Percentiles rank a stretch among this genome's conserved stretches.
These are phyloP conservation scores for Cystofilobasidium capitatum DNA, from an alignment of 768 basidiomycete genomes.

Conservation along the genomic window DNA sequence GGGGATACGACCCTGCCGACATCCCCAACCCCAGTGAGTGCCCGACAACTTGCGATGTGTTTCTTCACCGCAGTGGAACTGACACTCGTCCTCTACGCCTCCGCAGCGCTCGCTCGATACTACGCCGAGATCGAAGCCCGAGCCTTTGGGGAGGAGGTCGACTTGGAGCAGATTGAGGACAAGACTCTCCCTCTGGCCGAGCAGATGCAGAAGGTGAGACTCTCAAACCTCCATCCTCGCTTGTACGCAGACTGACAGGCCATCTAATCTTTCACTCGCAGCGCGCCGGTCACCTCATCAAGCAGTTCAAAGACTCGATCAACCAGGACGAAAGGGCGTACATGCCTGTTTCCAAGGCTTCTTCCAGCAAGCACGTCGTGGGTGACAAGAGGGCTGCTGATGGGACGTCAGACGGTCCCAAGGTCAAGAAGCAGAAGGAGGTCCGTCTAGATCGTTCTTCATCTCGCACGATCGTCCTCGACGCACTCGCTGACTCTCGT, in stretches of 20 bases:
- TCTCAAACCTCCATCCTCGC: too few relatives aligned
- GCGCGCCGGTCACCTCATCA: conserved; percentile 61
- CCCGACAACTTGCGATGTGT: conserved; percentile 2
- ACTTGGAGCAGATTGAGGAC: conserved; percentile 62
- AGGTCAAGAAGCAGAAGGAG: conserved; percentile 46
- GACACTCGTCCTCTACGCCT: too few relatives aligned
- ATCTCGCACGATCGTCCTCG: too few relatives aligned
- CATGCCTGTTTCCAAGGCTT: conserved; percentile 41
- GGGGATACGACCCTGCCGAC: conserved; percentile 63
- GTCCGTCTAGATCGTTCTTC: too few relatives aligned
- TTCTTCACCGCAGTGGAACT: conserved; percentile 1
- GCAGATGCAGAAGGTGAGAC: conserved; percentile 64
- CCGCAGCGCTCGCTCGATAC: conserved; percentile 67
- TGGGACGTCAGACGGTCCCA: conserved; percentile 8
- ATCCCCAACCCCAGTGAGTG: conserved; percentile 60
- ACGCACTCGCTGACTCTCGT: too few relatives aligned
- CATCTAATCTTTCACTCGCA: conserved; percentile 34
- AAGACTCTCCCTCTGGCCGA: conserved; percentile 65
- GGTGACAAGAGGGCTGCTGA: too few relatives aligned
- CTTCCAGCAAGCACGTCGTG: conserved; percentile 53
- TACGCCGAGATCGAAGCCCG: conserved; percentile 83
- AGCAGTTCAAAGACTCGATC: conserved; percentile 60
- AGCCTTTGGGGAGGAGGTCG: conserved; percentile 84
- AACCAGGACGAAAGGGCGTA: conserved; percentile 56
- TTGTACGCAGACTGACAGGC: too few relatives aligned